phyloP scores from a whole-genome alignment of 177 flowering plant species.

The Vitis hybrid region DNA sequence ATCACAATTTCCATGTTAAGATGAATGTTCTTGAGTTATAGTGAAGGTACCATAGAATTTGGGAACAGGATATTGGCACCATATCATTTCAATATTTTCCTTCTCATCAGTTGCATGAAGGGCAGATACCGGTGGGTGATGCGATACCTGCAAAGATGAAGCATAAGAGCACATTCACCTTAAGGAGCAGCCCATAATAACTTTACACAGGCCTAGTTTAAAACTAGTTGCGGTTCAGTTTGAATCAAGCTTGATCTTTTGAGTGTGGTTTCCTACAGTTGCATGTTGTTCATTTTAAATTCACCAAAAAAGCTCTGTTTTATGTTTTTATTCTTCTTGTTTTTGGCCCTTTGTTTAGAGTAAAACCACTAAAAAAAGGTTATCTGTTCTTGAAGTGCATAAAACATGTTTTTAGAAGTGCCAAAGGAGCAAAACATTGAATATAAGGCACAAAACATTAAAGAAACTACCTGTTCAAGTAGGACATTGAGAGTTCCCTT shows the following conservation, averaged over 20 bases:
- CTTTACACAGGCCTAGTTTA: too few relatives aligned
- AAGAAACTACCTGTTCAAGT: slow-evolving; percentile 73
- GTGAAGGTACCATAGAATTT: slow-evolving; percentile 59
- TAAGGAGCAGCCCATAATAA: background rate
- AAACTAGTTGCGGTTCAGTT: too few relatives aligned
- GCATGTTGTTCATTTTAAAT: too few relatives aligned
- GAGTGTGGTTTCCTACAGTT: too few relatives aligned
- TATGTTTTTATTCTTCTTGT: too few relatives aligned
- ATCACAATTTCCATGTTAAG: background rate
- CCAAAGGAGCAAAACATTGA: background rate
- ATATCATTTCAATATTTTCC: slow-evolving; percentile 56
- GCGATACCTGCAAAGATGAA: slow-evolving; percentile 60
- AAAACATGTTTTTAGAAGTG: background rate
- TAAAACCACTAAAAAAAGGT: too few relatives aligned
- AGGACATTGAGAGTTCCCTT: slow-evolving; percentile 66
- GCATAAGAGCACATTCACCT: background rate
- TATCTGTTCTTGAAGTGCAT: background rate
- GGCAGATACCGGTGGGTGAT: slow-evolving; percentile 89
- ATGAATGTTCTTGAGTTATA: background rate
- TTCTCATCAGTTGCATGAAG: slow-evolving; percentile 84
- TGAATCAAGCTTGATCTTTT: too few relatives aligned
- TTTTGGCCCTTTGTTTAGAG: too few relatives aligned
- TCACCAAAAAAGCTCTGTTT: too few relatives aligned
- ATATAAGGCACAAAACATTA: too few relatives aligned
- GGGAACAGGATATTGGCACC: slow-evolving; percentile 65